Base-by-base conservation (phyloP, 352 stramenopile species). In the Elongisporangium senticosum region DNA sequence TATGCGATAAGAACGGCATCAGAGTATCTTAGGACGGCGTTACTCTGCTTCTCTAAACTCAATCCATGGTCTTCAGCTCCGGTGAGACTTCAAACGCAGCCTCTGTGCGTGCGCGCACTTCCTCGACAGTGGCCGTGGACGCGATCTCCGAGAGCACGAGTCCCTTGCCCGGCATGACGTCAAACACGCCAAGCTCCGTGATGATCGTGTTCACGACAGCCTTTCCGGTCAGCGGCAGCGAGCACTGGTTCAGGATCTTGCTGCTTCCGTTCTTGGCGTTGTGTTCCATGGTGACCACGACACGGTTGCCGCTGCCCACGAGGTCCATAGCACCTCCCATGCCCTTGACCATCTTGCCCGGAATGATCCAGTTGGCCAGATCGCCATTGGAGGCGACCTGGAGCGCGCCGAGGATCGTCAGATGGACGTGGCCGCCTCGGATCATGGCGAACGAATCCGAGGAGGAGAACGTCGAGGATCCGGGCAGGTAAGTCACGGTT, bases 311-410 rank as follows among this genome's bases (percentile, higher is more conserved):
- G 22, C 81, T 91, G 21, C 87, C 91, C 10, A 99, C 95, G 22
- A 99, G 77, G 71, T 99, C 96, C 96, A 99, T 99, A 10, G 96
- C 96, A 56, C 96, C 96, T 21, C 96, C 96, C 96, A 99, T 99
- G 62, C 95, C 96, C 72, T 98, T 98, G 21, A 98, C 77, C 74
- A 98, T 95, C 72, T 98, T 98, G 33, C 96, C 96, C 4, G 96
- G 96, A 51, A 97, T 97, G 58, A 97, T 97, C 90, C 90, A 99
- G 68, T 97, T 98, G 33, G 96, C 96, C 28, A 99, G 62, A 63
- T 98, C 96, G 50, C 96, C 96, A 56, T 96, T 96, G 22, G 83
- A 77, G 43, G 88, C 89, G 14, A 97, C 95, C 65, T 99, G 88
- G 20, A 99, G 76, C 22, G 90, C 96, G 20, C 96, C 96, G 17